A percentile compares a stretch with the other conserved stretches of the same genome.
Evolutionary conservation across 352 stramenopile species (phyloP).

Genomic region (Globisporangium paddicum): DNA sequence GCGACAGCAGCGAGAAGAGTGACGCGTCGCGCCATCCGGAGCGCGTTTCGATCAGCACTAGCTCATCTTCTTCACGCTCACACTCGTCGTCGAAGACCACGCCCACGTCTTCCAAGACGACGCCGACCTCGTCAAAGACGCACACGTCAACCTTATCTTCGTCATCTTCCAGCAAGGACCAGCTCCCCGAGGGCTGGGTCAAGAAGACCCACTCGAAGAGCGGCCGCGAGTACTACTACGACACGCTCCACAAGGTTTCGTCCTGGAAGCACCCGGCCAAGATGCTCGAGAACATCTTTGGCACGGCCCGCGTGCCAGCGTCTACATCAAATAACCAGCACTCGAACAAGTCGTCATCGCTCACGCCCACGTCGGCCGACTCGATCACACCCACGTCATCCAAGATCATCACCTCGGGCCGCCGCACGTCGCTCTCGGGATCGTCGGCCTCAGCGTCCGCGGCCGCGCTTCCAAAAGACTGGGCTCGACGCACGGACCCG

Average conservation of each 20-base stretch:
- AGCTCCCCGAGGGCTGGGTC: slow-evolving; percentile 64
- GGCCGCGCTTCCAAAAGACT: slow-evolving; percentile 66
- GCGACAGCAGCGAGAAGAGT: slow-evolving; percentile 27
- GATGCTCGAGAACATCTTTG: slow-evolving; percentile 58
- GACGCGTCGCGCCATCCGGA: slow-evolving; percentile 28
- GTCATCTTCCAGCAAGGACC: slow-evolving; percentile 34
- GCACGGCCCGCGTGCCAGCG: slow-evolving; percentile 16
- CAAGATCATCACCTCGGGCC: slow-evolving; percentile 13
- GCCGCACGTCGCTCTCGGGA: slow-evolving; percentile 25
- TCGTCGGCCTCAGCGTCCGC: slow-evolving; percentile 17
- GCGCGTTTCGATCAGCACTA: slow-evolving; percentile 13
- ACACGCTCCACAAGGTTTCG: slow-evolving; percentile 63
- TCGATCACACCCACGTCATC: slow-evolving; percentile 36
- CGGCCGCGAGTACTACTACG: slow-evolving; percentile 70
- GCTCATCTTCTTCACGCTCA: neutral
- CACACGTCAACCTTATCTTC: slow-evolving; percentile 10
- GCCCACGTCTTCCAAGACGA: neutral
- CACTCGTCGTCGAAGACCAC: slow-evolving; percentile 6
- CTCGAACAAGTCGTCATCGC: slow-evolving; percentile 3
- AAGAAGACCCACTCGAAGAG: slow-evolving; percentile 69
- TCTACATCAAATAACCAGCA: slow-evolving; percentile 9
- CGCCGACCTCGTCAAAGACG: slow-evolving; percentile 3
- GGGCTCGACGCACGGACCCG: slow-evolving; percentile 67
- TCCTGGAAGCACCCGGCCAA: slow-evolving; percentile 69
- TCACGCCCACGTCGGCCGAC: slow-evolving; percentile 28